Conservation (phyloP, 2,329 filamentous ascomycete species). For the Fusarium floridanum region DNA sequence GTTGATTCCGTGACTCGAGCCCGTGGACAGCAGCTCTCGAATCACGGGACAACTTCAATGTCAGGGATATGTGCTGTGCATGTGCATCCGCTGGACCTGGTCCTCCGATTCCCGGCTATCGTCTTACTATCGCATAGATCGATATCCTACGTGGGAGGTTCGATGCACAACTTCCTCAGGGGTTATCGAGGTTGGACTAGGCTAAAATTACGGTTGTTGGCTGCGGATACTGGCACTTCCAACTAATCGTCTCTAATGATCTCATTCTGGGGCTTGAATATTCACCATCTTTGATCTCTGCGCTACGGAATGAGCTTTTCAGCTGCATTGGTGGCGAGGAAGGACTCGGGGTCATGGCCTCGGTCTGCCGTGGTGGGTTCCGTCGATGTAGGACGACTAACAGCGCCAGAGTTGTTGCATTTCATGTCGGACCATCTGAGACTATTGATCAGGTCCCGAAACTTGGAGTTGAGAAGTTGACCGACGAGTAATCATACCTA, state of each 20-base stretch:
- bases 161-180: neutral
- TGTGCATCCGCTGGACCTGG: neutral
- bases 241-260: slow-evolving; percentile 4
- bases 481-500: neutral
- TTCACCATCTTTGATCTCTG: neutral
- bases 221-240: neutral
- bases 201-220: slow-evolving; percentile 7
- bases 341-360: neutral
- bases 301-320: neutral
- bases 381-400: slow-evolving; percentile 1
- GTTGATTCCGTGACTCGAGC: neutral
- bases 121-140: neutral
- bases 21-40: neutral
- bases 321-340: neutral
- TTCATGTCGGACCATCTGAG: slow-evolving; percentile 13
- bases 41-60: neutral
- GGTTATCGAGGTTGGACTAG: neutral
- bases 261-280: slow-evolving; percentile 9
- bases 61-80: neutral
- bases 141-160: neutral
- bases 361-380: neutral
- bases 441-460: neutral
- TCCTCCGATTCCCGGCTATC: neutral
- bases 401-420: slow-evolving; percentile 19
- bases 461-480: neutral